phyloP scores from a whole-genome alignment of 345 rosid species.

The Melastoma malabathricum region DNA sequence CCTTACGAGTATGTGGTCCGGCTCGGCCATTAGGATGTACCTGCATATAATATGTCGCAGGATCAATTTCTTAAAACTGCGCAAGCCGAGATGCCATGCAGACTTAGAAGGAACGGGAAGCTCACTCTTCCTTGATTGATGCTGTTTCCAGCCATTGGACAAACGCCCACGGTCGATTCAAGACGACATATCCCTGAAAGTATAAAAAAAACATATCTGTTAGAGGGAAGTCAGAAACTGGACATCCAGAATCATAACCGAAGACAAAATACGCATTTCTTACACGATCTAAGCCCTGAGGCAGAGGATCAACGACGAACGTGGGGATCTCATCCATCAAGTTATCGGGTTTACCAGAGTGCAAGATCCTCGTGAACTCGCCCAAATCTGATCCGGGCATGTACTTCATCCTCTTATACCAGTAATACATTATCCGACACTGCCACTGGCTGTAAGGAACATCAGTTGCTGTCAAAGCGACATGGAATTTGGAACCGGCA shows the following conservation, averaged over 20 bases:
- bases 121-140: constrained; percentile 56
- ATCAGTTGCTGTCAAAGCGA: constrained; percentile 60
- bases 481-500: constrained; percentile 30
- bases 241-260: background rate
- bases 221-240: background rate
- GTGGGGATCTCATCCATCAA: constrained; percentile 67
- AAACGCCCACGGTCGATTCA: constrained; percentile 79
- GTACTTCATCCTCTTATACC: constrained; percentile 54
- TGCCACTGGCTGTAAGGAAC: constrained; percentile 76
- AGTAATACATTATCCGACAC: constrained; percentile 62
- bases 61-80: background rate
- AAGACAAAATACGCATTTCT: constrained; percentile 9
- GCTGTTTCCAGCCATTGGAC: constrained; percentile 73
- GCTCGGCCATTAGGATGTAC: constrained; percentile 75
- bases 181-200: constrained; percentile 59
- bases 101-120: background rate
- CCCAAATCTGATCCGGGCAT: constrained; percentile 77
- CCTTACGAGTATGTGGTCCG: constrained; percentile 56
- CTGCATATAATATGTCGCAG: constrained; percentile 20
- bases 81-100: background rate
- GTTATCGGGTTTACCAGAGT: constrained; percentile 56
- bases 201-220: background rate
- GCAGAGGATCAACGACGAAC: constrained; percentile 68
- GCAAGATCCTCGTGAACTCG: constrained; percentile 57
- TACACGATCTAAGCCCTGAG: constrained; percentile 65